Base-by-base conservation (phyloP, 1,139 yeast species). In the Kodamaea sp. region DNA sequence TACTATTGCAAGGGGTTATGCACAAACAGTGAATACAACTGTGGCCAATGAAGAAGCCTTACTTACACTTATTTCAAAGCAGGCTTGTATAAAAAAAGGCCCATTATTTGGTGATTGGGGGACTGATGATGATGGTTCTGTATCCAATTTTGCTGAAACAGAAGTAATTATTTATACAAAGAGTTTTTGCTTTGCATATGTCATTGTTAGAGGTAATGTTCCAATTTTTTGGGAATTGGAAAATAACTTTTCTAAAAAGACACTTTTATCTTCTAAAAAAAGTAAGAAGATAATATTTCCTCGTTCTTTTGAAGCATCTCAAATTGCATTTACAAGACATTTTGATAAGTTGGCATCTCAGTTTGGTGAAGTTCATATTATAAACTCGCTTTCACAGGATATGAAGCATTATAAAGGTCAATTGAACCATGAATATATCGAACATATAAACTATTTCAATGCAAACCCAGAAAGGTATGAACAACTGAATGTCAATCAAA, bases 101-200 rank as follows among this genome's bases (percentile, higher is more conserved):
- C 76, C 80, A 2, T 61, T 82, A 2, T 79, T 82, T 51, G 88
- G 87, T 0, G 75, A 79, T 27, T 76, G 78, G 62, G 88, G 90
- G 12, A 70, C 83, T 44, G 88, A 82, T 55, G 89, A 83, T 42
- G 79, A 79, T 36, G 92, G 92, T 0, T 69, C 73, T 29, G 84
- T 80, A 5, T 71, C 89, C 1, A 81, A 81, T 50, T 80, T 70
- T 52, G 75, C 78, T 20, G 92, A 84, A 53, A 73, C 84, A 1
- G 92, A 84, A 54, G 54, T 82, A 6, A 70, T 84, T 4, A 63
- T 82, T 10, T 78, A 78, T 39, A 74, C 81, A 4, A 70, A 73
- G 28, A 58, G 60, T 10, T 73, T 69, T 45, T 71, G 80, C 42
- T 71, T 79, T 43, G 73, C 86, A 2, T 81, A 81, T 48, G 70